Conservation (phyloP, 164 flowering plant genomes). For the Sextonia rubra region DNA sequence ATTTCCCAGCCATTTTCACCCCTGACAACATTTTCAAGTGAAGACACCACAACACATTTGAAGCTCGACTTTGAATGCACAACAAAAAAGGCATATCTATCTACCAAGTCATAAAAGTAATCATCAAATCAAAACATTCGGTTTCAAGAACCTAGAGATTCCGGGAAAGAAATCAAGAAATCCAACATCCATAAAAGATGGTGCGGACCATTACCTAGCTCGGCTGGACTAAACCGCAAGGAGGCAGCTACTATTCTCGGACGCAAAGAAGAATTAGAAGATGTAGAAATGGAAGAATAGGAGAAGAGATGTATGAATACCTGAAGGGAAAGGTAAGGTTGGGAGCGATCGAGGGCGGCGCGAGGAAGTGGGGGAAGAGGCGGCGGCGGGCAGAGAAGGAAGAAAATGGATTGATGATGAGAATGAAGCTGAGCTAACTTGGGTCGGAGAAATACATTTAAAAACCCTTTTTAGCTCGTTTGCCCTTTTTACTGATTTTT, state of each 20-base stretch:
- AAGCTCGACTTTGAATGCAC: not conserved
- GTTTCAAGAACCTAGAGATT: too few relatives aligned
- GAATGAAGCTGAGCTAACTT: not conserved
- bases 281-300: too few relatives aligned
- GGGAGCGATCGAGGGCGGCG: not conserved
- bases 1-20: slow-evolving; percentile 77
- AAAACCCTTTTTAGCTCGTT: not conserved
- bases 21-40: slow-evolving; percentile 6
- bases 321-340: not conserved
- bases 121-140: too few relatives aligned
- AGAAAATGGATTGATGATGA: not conserved
- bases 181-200: not conserved
- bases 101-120: not conserved
- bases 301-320: not conserved
- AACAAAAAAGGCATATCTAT: too few relatives aligned
- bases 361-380: not conserved
- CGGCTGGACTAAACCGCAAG: not conserved
- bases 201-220: too few relatives aligned
- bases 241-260: not conserved
- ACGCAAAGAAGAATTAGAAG: too few relatives aligned
- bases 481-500: not conserved
- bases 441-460: not conserved
- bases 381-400: not conserved
- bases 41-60: not conserved
- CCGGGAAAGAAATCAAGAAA: not conserved